A percentile compares a stretch with the other conserved stretches of the same genome.
Conservation (phyloP, 2,329 filamentous ascomycete species). For the Gnomoniopsis sp. region DNA sequence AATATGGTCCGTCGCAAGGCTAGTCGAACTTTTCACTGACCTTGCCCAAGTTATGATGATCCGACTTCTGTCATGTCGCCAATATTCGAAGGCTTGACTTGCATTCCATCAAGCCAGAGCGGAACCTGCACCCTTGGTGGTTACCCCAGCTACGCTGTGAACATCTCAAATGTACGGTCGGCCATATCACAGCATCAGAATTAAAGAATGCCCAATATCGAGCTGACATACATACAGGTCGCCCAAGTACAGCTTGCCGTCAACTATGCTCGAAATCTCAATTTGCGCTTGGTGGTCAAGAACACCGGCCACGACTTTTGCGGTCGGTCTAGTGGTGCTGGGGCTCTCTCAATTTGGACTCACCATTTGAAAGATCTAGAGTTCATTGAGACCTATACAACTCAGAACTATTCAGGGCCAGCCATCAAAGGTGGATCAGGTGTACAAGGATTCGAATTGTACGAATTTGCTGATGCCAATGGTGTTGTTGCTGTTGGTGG, state of each 20-base stretch:
- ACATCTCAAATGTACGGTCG: conserved; percentile 29
- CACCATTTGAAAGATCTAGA: conserved; percentile 28
- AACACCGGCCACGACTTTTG: conserved; percentile 54
- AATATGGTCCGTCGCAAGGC: neutral
- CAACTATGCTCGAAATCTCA: conserved; percentile 42
- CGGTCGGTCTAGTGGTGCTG: conserved; percentile 34
- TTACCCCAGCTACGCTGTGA: conserved; percentile 39
- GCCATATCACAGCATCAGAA: neutral
- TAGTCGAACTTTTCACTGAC: neutral
- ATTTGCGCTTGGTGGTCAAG: conserved; percentile 46
- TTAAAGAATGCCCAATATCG: neutral
- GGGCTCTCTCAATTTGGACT: conserved; percentile 34
- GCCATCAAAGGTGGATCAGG: conserved; percentile 47
- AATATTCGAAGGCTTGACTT: conserved; percentile 26
- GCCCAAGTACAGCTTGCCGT: conserved; percentile 43
- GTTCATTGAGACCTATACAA: conserved; percentile 16
- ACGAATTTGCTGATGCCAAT: conserved; percentile 44
- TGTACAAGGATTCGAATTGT: conserved; percentile 48
- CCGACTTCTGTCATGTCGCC: conserved; percentile 13
- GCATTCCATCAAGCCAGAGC: conserved; percentile 25
- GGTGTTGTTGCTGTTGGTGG: conserved; percentile 51
- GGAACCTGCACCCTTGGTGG: conserved; percentile 36
- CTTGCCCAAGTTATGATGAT: neutral
- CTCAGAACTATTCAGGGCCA: conserved; percentile 15
- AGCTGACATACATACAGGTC: conserved; percentile 16